Conservation (phyloP, 2,329 filamentous ascomycete genomes). For the Calonectria pseudoreteaudii region DNA sequence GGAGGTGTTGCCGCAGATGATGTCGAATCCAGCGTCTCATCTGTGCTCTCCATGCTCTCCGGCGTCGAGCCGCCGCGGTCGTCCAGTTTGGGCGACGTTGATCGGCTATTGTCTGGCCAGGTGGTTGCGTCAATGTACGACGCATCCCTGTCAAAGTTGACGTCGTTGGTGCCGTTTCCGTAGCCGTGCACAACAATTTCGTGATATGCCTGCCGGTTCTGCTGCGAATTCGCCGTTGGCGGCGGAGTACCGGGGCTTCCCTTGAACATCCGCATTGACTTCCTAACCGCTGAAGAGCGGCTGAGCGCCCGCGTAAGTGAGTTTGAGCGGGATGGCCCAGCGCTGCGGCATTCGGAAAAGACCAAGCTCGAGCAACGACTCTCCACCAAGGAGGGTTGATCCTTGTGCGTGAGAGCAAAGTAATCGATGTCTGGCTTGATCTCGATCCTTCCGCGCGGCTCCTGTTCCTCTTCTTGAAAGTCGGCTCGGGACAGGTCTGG, state of each 20-base stretch:
- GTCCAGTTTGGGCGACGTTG: slow-evolving; percentile 43
- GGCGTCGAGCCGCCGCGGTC: slow-evolving; percentile 33
- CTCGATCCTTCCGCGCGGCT: slow-evolving; percentile 46
- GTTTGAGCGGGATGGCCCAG: slow-evolving; percentile 42
- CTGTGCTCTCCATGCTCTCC: slow-evolving; percentile 43
- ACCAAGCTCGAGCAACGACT: slow-evolving; percentile 20
- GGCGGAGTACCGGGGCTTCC: slow-evolving; percentile 33
- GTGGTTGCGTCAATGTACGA: slow-evolving; percentile 19
- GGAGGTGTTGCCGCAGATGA: slow-evolving; percentile 34
- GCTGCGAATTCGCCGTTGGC: slow-evolving; percentile 25
- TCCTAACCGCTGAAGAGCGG: slow-evolving; percentile 49
- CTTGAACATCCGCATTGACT: slow-evolving; percentile 49
- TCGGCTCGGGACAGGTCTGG: slow-evolving; percentile 40
- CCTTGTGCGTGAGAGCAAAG: slow-evolving; percentile 56
- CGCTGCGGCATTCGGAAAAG: slow-evolving; percentile 32
- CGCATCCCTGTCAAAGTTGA: slow-evolving; percentile 39
- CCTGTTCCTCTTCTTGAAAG: slow-evolving; percentile 12
- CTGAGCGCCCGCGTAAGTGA: slow-evolving; percentile 46
- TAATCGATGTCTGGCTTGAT: slow-evolving; percentile 70
- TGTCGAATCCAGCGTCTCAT: slow-evolving; percentile 42
- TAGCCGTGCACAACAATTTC: slow-evolving; percentile 67
- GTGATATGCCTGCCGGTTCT: slow-evolving; percentile 50
- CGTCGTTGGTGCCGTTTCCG: slow-evolving; percentile 63
- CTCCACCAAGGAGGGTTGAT: slow-evolving; percentile 11
- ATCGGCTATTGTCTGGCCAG: slow-evolving; percentile 39